Percentiles rank a stretch among this genome's conserved stretches.
Conservation (phyloP, 805 yeast genomes). For the Clavispora asparagi region DNA sequence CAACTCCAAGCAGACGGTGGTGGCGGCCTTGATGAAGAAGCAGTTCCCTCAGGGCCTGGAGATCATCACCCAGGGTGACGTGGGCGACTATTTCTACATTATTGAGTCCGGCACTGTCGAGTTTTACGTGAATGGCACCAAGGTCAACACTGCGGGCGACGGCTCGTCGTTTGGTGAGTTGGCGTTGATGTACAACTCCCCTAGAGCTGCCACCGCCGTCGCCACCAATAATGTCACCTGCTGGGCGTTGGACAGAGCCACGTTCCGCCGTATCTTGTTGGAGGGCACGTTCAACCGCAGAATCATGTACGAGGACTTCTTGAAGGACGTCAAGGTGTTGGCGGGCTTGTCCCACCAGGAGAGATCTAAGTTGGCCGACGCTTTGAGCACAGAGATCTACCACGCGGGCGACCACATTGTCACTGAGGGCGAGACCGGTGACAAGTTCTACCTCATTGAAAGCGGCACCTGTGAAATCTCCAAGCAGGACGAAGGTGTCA, state of each 20-base stretch:
- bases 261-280: conserved; percentile 85
- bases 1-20: conserved; percentile 69
- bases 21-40: conserved; percentile 79
- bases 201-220: conserved; percentile 91
- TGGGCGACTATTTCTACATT: conserved; percentile 88
- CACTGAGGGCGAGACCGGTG: conserved; percentile 70
- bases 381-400: conserved; percentile 73
- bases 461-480: conserved; percentile 77
- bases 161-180: conserved; percentile 95
- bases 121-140: conserved; percentile 63
- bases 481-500: conserved; percentile 55
- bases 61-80: conserved; percentile 87
- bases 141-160: conserved; percentile 70
- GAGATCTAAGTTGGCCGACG: conserved; percentile 90
- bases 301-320: conserved; percentile 81
- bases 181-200: conserved; percentile 95
- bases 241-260: conserved; percentile 92
- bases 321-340: conserved; percentile 81
- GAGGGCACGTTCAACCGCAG: conserved; percentile 91
- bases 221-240: conserved; percentile 59
- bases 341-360: conserved; percentile 70
- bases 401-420: conserved; percentile 71
- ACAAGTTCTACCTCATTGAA: conserved; percentile 46
- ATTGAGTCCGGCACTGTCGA: conserved; percentile 83
- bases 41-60: conserved; percentile 51